Evolutionary conservation across 75 land plant genomes (phyloP).

Genomic region (Sequoia sempervirens): DNA sequence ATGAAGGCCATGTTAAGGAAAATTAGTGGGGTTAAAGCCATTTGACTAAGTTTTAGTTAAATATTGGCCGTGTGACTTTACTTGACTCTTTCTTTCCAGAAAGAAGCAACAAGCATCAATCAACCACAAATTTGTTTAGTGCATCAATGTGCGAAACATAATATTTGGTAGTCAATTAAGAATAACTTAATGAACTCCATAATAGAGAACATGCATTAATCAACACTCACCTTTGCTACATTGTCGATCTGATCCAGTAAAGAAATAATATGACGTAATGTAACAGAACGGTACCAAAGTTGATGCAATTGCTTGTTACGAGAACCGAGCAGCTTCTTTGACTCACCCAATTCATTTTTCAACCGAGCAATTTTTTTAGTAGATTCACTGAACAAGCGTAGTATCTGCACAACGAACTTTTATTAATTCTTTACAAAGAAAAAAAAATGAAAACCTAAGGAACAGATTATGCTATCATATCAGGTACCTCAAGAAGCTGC

Average conservation of each 20-base stretch:
- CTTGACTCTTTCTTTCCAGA: neutral
- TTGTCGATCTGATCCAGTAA: slow-evolving; percentile 93
- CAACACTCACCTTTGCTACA: slow-evolving; percentile 69
- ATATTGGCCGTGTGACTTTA: neutral
- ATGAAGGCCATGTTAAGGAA: neutral
- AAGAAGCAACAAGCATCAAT: neutral
- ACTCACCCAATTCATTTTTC: slow-evolving; percentile 80
- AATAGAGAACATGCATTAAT: neutral
- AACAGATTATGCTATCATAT: neutral
- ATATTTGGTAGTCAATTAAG: neutral
- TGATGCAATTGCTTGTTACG: slow-evolving; percentile 93
- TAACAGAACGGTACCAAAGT: slow-evolving; percentile 94
- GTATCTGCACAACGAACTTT: slow-evolving; percentile 43
- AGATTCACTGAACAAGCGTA: slow-evolving; percentile 91
- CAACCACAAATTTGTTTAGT: neutral
- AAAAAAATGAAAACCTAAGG: neutral
- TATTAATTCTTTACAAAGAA: neutral
- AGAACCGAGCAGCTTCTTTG: slow-evolving; percentile 72
- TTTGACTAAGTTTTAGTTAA: neutral
- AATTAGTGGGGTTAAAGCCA: neutral
- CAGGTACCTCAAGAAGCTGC: neutral
- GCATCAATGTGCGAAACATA: neutral
- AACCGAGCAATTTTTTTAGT: slow-evolving; percentile 71
- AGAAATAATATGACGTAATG: slow-evolving; percentile 87
- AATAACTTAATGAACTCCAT: neutral